Evolutionary conservation across 768 basidiomycete species (phyloP).

Genomic region (Crepidotus variabilis): DNA sequence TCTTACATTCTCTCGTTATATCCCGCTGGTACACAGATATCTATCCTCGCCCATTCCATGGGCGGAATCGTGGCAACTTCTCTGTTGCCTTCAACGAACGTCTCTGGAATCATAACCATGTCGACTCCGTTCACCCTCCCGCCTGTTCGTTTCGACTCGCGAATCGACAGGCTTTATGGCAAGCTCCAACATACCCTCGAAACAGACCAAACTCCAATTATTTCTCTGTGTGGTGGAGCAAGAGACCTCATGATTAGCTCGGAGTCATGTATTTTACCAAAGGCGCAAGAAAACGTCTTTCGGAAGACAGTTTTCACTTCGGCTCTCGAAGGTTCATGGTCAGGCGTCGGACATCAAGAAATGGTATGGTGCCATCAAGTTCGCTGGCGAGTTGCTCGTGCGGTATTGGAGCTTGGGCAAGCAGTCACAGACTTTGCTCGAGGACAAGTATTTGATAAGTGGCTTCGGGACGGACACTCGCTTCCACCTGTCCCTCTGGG

Average conservation of each 20-base stretch:
- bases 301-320: slow-evolving; percentile 78
- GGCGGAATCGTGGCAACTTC: slow-evolving; percentile 89
- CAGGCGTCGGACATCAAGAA: slow-evolving; percentile 91
- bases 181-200: slow-evolving; percentile 36
- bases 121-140: slow-evolving; percentile 88
- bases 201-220: slow-evolving; percentile 54
- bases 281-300: slow-evolving; percentile 26
- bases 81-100: slow-evolving; percentile 60
- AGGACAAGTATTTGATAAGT: slow-evolving; percentile 47
- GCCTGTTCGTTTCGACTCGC: slow-evolving; percentile 82
- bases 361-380: slow-evolving; percentile 99
- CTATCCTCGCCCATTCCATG: slow-evolving; percentile 95
- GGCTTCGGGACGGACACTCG: slow-evolving; percentile 63
- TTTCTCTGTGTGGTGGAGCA: slow-evolving; percentile 90
- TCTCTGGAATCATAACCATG: slow-evolving; percentile 90
- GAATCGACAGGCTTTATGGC: slow-evolving; percentile 72
- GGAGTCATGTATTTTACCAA: slow-evolving; percentile 74
- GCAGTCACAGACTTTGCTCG: slow-evolving; percentile 22
- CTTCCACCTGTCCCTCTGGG: slow-evolving; percentile 28
- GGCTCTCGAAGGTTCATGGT: slow-evolving; percentile 88
- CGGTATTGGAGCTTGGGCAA: slow-evolving; percentile 65
- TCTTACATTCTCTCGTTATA: slow-evolving; percentile 79
- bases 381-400: slow-evolving; percentile 81
- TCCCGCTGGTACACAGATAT: slow-evolving; percentile 55
- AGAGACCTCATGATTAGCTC: slow-evolving; percentile 91